Percentiles rank a stretch among this genome's conserved stretches.
phyloP scores from a whole-genome alignment of 257 asterid genomes.

The Ehretia macrophylla region DNA sequence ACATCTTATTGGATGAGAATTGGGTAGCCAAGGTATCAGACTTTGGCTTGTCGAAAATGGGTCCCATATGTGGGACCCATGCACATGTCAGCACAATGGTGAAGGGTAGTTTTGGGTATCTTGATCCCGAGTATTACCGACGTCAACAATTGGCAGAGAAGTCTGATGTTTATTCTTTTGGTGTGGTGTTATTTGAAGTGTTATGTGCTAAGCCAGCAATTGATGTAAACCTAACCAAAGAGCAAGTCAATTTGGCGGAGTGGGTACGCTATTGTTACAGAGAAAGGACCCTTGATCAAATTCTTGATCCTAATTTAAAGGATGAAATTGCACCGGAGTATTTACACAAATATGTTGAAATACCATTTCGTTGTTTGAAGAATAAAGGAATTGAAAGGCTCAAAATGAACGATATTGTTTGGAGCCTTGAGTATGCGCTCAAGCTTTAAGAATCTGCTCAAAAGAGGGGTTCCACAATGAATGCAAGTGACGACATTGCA shows the following conservation, averaged over 20 bases:
- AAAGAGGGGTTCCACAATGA: background rate
- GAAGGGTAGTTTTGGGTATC: constrained; percentile 67
- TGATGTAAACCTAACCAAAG: constrained; percentile 17
- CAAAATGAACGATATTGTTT: constrained; percentile 53
- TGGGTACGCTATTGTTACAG: constrained; percentile 40
- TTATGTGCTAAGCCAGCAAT: constrained; percentile 47
- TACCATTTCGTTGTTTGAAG: constrained; percentile 39
- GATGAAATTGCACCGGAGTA: constrained; percentile 48
- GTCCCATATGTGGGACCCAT: constrained; percentile 33
- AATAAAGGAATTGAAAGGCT: constrained; percentile 49
- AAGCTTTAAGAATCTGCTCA: constrained; percentile 52
- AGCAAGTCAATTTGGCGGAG: constrained; percentile 42
- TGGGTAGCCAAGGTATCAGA: constrained; percentile 67
- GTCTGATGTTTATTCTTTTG: constrained; percentile 73
- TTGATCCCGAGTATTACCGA: constrained; percentile 64
- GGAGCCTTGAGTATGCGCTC: constrained; percentile 62
- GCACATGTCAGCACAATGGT: constrained; percentile 67
- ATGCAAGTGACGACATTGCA: background rate
- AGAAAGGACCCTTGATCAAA: constrained; percentile 36
- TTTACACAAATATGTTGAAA: constrained; percentile 35
- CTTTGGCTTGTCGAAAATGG: constrained; percentile 64
- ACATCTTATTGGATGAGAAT: constrained; percentile 56
- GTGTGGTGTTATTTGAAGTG: constrained; percentile 58
- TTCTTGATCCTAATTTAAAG: constrained; percentile 39
- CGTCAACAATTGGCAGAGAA: constrained; percentile 51